These are phyloP conservation scores for Crataegus laevigata DNA, from an alignment of 306 rosid genomes.

Conservation along the genomic window DNA sequence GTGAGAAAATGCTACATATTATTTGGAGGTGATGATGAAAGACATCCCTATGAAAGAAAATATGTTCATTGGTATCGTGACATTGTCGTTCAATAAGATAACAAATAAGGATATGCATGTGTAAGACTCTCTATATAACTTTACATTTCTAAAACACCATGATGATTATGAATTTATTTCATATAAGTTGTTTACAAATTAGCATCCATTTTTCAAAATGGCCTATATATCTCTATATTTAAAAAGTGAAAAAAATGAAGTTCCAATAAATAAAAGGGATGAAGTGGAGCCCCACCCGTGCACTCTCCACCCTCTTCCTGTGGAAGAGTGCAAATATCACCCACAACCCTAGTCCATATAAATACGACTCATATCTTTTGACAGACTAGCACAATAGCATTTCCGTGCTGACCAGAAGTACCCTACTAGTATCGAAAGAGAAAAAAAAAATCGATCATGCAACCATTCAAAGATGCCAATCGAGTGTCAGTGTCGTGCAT, in stretches of 20 bases:
- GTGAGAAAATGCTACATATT: background rate
- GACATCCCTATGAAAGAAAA: no score
- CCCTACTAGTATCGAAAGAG: background rate
- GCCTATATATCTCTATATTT: background rate
- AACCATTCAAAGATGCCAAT: slow-evolving; percentile 48
- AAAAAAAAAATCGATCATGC: slow-evolving; percentile 1
- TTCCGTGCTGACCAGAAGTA: slow-evolving; percentile 30
- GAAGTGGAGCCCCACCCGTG: background rate
- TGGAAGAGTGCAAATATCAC: background rate
- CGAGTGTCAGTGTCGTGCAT: slow-evolving; percentile 37
- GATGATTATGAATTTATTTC: no score
- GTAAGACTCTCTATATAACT: no score
- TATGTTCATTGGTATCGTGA: no score
- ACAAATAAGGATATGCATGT: no score
- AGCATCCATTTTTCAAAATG: background rate
- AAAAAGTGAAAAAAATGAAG: background rate
- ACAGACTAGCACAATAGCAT: background rate
- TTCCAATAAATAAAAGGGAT: background rate
- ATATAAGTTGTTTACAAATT: no score
- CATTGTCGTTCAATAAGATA: no score
- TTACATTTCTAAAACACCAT: no score
- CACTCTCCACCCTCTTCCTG: background rate
- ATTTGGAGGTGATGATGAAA: background rate
- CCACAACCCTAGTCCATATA: background rate
- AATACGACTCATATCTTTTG: background rate